Conservation (phyloP, 768 basidiomycete species). For the Omphalotus guepiniiformis region DNA sequence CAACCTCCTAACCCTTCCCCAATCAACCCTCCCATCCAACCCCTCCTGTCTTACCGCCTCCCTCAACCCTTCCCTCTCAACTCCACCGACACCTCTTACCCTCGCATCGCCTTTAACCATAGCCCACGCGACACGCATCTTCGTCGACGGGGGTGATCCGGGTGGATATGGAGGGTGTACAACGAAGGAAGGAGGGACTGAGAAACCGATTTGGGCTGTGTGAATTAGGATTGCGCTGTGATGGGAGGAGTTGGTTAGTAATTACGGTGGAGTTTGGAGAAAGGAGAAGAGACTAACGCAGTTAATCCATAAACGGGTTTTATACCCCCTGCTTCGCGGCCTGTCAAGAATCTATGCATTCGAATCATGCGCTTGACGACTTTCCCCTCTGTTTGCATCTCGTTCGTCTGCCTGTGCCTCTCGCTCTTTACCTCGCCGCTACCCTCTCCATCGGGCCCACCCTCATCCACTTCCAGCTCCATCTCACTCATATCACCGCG, state of each 20-base stretch:
- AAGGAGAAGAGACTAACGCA: slow-evolving; percentile 49
- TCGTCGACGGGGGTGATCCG: slow-evolving; percentile 23
- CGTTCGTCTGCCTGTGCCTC: not conserved
- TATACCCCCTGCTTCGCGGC: slow-evolving; percentile 76
- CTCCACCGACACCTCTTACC: not conserved
- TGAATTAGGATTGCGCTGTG: slow-evolving; percentile 42
- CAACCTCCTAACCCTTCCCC: not conserved
- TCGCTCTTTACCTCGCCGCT: too few relatives aligned
- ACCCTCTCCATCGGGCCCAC: too few relatives aligned
- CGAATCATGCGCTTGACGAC: slow-evolving; percentile 42
- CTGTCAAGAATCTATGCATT: slow-evolving; percentile 80
- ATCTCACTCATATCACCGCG: too few relatives aligned
- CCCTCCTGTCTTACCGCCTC: slow-evolving; percentile 5
- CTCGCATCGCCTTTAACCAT: not conserved
- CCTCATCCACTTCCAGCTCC: too few relatives aligned
- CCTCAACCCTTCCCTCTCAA: too few relatives aligned
- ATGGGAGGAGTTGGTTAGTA: not conserved
- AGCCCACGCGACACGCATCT: slow-evolving; percentile 7
- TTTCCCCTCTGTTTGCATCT: too few relatives aligned
- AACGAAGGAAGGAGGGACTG: slow-evolving; percentile 24
- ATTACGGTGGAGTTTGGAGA: not conserved
- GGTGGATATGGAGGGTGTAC: slow-evolving; percentile 33
- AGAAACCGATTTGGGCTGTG: slow-evolving; percentile 41
- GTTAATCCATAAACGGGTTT: slow-evolving; percentile 90
- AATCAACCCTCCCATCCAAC: not conserved